Conservation (phyloP, 2,329 filamentous ascomycete species). For the Akanthomyces muscarius region DNA sequence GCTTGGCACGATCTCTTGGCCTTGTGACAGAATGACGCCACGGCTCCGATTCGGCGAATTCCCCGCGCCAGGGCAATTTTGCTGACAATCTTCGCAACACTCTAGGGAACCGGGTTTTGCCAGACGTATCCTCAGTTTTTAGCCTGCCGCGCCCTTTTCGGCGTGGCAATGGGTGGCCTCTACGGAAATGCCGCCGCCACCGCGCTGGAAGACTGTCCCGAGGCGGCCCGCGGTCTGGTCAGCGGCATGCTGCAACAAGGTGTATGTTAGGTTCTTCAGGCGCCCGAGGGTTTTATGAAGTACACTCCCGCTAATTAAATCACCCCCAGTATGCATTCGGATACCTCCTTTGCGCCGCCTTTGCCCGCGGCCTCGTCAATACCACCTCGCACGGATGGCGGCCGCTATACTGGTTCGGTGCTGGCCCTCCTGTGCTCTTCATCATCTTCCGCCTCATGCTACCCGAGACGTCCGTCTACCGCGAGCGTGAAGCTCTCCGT, state of each 20-base stretch:
- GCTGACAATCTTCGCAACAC: background rate
- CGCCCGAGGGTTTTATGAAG: no score
- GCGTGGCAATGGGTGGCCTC: slow-evolving; percentile 76
- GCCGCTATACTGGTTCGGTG: slow-evolving; percentile 85
- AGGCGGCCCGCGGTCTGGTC: slow-evolving; percentile 66
- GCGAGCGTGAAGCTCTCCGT: slow-evolving; percentile 61
- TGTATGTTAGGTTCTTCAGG: slow-evolving; percentile 26
- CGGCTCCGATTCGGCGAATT: slow-evolving; percentile 4
- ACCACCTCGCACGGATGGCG: slow-evolving; percentile 79
- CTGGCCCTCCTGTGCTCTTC: slow-evolving; percentile 73
- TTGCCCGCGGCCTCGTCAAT: slow-evolving; percentile 63
- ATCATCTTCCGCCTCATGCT: slow-evolving; percentile 74
- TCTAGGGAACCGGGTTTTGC: slow-evolving; percentile 62
- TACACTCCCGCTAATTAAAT: no score
- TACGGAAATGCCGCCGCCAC: slow-evolving; percentile 78
- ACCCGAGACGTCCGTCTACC: slow-evolving; percentile 73
- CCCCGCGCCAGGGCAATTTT: background rate
- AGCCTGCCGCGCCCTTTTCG: slow-evolving; percentile 70
- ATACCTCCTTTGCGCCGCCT: slow-evolving; percentile 59
- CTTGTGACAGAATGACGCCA: background rate
- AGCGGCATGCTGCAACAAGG: slow-evolving; percentile 74
- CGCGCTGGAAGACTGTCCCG: slow-evolving; percentile 69
- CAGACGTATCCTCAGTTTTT: slow-evolving; percentile 67
- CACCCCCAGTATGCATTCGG: slow-evolving; percentile 51
- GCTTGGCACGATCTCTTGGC: slow-evolving; percentile 16